A percentile compares a stretch with the other conserved stretches of the same genome.
These are phyloP conservation scores for Alectoria sarmentosa DNA, from an alignment of 495 filamentous ascomycete genomes.

Conservation along the genomic window DNA sequence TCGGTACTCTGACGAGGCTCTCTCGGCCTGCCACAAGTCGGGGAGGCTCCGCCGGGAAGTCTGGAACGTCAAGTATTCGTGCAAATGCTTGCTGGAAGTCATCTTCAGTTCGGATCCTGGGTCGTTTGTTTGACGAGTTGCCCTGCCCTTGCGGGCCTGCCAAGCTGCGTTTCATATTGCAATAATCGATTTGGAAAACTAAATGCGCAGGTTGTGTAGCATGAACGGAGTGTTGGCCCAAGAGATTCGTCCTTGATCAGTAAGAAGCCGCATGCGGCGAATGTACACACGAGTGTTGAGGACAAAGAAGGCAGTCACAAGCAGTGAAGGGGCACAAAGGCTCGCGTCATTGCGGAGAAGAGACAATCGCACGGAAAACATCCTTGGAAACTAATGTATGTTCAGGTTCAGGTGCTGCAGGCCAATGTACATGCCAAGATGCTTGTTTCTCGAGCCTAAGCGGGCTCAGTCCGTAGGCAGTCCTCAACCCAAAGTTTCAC, in stretches of 20 bases:
- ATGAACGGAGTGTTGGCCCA: not conserved
- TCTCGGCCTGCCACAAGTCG: not conserved
- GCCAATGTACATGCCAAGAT: not conserved
- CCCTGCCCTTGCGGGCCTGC: conserved; percentile 1
- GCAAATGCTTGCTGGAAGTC: not conserved
- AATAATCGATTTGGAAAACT: not conserved
- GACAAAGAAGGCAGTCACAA: not conserved
- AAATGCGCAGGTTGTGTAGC: not conserved
- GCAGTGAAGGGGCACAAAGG: not conserved
- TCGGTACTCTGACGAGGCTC: not conserved
- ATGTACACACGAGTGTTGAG: not conserved
- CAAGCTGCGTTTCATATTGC: not conserved
- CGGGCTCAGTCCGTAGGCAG: too few species aligned
- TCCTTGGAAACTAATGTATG: too few species aligned
- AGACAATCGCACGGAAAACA: too few species aligned
- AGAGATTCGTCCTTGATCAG: not conserved
- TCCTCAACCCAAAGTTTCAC: too few species aligned
- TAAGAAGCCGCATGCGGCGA: not conserved
- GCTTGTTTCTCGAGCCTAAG: too few species aligned
- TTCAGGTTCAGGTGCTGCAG: too few species aligned
- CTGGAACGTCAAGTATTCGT: not conserved
- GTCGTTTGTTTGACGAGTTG: not conserved
- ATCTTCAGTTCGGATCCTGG: not conserved
- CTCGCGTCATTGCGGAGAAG: not conserved
- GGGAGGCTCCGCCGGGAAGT: not conserved